phyloP scores from a whole-genome alignment of 2,329 filamentous ascomycete species.

The Fusarium devonianum region DNA sequence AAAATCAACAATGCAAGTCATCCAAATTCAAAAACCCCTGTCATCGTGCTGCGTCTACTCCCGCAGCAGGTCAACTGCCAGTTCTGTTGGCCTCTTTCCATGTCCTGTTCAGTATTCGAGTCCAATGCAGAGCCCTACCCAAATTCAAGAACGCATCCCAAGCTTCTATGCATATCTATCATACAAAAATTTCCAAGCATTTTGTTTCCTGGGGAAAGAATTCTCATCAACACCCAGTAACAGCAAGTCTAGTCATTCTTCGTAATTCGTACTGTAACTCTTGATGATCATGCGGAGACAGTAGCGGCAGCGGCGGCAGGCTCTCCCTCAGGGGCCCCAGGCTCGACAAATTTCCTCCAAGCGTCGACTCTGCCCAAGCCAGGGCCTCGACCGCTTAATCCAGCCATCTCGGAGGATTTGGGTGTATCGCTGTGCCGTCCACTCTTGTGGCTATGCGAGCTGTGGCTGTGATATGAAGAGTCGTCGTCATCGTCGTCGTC shows the following conservation, averaged over 20 bases:
- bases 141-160: constrained; percentile 18
- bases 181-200: constrained; percentile 17
- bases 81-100: constrained; percentile 32
- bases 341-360: constrained; percentile 58
- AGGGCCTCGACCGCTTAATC: constrained; percentile 53
- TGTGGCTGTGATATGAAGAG: constrained; percentile 40
- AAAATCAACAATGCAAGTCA: constrained; percentile 2
- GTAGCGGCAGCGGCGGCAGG: constrained; percentile 21
- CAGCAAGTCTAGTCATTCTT: constrained; percentile 21
- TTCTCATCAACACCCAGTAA: background rate
- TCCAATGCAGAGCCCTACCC: no score
- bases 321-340: constrained; percentile 50
- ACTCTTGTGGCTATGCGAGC: constrained; percentile 41
- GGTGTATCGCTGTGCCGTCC: constrained; percentile 41
- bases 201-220: constrained; percentile 7
- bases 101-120: constrained; percentile 8
- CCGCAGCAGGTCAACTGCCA: constrained; percentile 2
- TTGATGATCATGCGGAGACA: constrained; percentile 9
- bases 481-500: constrained; percentile 46
- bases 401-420: constrained; percentile 55
- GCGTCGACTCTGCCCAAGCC: constrained; percentile 58
- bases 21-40: constrained; percentile 19
- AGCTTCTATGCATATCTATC: constrained; percentile 10
- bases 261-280: constrained; percentile 12
- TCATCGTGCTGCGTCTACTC: constrained; percentile 18